Evolutionary conservation across 106 monocot species (phyloP), one percentile per base, ranked within the genome.

Genomic region (Acorus gramineus): DNA sequence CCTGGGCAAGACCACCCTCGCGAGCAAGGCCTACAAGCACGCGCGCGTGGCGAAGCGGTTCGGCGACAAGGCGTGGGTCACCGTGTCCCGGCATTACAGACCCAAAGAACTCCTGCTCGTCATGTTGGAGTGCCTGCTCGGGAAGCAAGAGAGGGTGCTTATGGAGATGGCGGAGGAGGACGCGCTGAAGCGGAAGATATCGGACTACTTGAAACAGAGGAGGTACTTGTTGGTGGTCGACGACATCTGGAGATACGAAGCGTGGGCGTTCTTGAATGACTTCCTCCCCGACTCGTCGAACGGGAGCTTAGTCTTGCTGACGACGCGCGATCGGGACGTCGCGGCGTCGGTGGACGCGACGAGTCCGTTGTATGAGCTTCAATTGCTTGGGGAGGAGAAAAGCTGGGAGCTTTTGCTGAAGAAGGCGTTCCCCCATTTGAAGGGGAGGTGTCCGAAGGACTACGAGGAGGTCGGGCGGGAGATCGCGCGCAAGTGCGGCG

Each of bases 1-100:
- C 8, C 71, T 60, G 2, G 71, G 77, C 8, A 77, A 77, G 42
- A 71, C 77, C 2, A 77, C 71, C 47, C 47, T 77, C 49, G 71
- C 77, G 8, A 53, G 52, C 4, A 58, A 70, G 11, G 50, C 44
- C 3, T 70, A 43, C 11, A 53, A 61, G 28, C 28, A 61, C 51
- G 12, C 11, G 8, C 46, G 45, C 7, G 43, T 14, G 4, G 42
- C 4, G 9, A 13, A 13, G 11, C 8, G 1, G 6, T 51, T 51
- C 42, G 11, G 42, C 8, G 8, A 13, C 42, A 7, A 9, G 0
- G 8, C 11, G 1, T 65, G 50, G 65, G 9, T 53, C 4, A 14
- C 12, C 44, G 43, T 65, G 6, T 52, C 65, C 5, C 65, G 44
- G 50, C 10, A 63, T 13, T 57, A 49, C 6, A 58, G 8, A 0